phyloP scores from a whole-genome alignment of 352 stramenopile species.

The Pythium phragmitis region DNA sequence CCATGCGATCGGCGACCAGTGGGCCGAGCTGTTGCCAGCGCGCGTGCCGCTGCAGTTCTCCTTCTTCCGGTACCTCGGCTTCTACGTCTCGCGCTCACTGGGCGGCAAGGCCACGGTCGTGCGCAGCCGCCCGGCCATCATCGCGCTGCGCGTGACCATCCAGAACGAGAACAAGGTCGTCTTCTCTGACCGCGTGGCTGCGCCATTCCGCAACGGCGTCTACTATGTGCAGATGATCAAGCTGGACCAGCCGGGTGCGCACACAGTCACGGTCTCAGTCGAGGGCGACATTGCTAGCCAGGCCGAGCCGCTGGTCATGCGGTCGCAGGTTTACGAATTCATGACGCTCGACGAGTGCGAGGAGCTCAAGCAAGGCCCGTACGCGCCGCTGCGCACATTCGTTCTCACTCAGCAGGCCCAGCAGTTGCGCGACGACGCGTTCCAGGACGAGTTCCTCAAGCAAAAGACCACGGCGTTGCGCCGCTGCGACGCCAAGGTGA shows the following conservation, averaged over 20 bases:
- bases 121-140: slow-evolving; percentile 42
- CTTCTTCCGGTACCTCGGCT: slow-evolving; percentile 79
- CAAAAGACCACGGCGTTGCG: slow-evolving; percentile 63
- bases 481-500: slow-evolving; percentile 56
- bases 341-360: slow-evolving; percentile 73
- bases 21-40: slow-evolving; percentile 64
- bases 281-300: slow-evolving; percentile 51
- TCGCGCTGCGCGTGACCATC: slow-evolving; percentile 67
- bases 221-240: slow-evolving; percentile 81
- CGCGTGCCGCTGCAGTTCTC: slow-evolving; percentile 73
- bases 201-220: slow-evolving; percentile 69
- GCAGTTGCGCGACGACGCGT: slow-evolving; percentile 56
- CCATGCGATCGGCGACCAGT: slow-evolving; percentile 66
- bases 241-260: slow-evolving; percentile 51
- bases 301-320: slow-evolving; percentile 55
- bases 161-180: slow-evolving; percentile 78
- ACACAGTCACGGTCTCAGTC: slow-evolving; percentile 63
- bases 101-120: slow-evolving; percentile 66
- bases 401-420: slow-evolving; percentile 48
- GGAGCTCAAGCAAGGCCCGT: slow-evolving; percentile 45
- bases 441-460: slow-evolving; percentile 51
- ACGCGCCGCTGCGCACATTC: slow-evolving; percentile 61
- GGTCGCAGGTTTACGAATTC: slow-evolving; percentile 76
- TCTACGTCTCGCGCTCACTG: slow-evolving; percentile 66
- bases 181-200: slow-evolving; percentile 54